These are phyloP conservation scores for Syncephalastrum monosporum DNA, from an alignment of 371 early-diverging fungal species.

Conservation along the genomic window DNA sequence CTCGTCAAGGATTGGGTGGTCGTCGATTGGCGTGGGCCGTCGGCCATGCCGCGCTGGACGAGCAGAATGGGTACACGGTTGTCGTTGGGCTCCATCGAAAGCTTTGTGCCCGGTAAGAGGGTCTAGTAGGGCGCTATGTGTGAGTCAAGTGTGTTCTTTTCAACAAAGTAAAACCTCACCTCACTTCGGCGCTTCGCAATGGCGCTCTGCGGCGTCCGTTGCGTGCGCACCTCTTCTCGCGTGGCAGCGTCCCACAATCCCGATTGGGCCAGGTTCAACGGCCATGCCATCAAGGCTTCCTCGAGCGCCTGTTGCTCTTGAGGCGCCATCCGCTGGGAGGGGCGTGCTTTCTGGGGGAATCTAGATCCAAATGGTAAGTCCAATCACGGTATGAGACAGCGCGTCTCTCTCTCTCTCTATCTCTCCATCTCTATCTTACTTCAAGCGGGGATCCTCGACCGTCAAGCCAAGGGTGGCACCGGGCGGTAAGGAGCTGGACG, in stretches of 20 bases:
- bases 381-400: too few relatives aligned
- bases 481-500: conserved; percentile 67
- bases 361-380: conserved; percentile 24
- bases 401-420: too few relatives aligned
- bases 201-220: conserved; percentile 57
- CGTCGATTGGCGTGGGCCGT: conserved; percentile 4
- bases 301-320: conserved; percentile 11
- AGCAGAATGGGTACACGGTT: conserved; percentile 76
- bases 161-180: conserved; percentile 20
- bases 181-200: conserved; percentile 69
- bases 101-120: conserved; percentile 47
- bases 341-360: conserved; percentile 66
- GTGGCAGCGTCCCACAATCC: conserved; percentile 58
- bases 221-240: conserved; percentile 24
- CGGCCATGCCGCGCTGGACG: conserved; percentile 56
- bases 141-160: neutral
- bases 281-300: conserved; percentile 57
- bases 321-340: conserved; percentile 25
- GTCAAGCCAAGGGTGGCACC: conserved; percentile 66
- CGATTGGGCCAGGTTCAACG: conserved; percentile 49
- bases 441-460: conserved; percentile 74
- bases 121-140: conserved; percentile 8
- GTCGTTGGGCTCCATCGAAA: conserved; percentile 55
- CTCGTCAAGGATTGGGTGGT: conserved; percentile 8
- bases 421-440: conserved; percentile 30